Conservation (phyloP, 164 flowering plant species). For the Aristolochia contorta region DNA sequence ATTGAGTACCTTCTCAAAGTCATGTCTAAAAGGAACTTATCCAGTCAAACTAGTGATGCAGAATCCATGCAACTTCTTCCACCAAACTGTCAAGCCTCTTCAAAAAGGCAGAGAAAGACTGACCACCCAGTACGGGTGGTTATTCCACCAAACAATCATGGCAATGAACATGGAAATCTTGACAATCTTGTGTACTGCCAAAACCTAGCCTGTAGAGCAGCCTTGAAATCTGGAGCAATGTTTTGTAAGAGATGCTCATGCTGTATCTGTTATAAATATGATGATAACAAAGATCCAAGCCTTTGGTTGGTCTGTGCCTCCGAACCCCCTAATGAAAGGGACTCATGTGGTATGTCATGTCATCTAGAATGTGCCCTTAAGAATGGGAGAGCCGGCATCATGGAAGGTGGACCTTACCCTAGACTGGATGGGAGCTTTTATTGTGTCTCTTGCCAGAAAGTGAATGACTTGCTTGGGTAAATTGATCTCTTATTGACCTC, state of each 20-base stretch:
- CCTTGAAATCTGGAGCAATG: constrained; percentile 35
- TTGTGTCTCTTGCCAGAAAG: constrained; percentile 78
- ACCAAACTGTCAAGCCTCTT: constrained; percentile 21
- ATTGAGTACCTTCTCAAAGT: constrained; percentile 70
- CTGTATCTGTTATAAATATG: constrained; percentile 72
- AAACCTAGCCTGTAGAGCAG: constrained; percentile 82
- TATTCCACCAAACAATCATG: constrained; percentile 14
- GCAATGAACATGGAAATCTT: constrained; percentile 18
- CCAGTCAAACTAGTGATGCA: constrained; percentile 15
- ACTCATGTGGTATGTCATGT: constrained; percentile 82
- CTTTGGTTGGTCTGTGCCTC: constrained; percentile 83
- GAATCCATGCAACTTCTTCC: constrained; percentile 27
- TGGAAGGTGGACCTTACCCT: constrained; percentile 22
- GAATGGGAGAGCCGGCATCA: constrained; percentile 59
- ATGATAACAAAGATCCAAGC: constrained; percentile 98
- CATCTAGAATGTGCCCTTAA: constrained; percentile 90
- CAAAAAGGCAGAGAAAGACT: constrained; percentile 68
- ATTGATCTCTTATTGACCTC: background rate
- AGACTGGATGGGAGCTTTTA: constrained; percentile 65
- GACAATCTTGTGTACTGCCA: constrained; percentile 35
- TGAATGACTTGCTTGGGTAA: constrained; percentile 83
- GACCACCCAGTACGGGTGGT: constrained; percentile 48
- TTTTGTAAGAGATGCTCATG: constrained; percentile 97
- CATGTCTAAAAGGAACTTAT: constrained; percentile 49
- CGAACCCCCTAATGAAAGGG: constrained; percentile 56